These are phyloP conservation scores for Trichoderma atroviride DNA, from an alignment of 2,329 filamentous ascomycete genomes.

Conservation along the genomic window DNA sequence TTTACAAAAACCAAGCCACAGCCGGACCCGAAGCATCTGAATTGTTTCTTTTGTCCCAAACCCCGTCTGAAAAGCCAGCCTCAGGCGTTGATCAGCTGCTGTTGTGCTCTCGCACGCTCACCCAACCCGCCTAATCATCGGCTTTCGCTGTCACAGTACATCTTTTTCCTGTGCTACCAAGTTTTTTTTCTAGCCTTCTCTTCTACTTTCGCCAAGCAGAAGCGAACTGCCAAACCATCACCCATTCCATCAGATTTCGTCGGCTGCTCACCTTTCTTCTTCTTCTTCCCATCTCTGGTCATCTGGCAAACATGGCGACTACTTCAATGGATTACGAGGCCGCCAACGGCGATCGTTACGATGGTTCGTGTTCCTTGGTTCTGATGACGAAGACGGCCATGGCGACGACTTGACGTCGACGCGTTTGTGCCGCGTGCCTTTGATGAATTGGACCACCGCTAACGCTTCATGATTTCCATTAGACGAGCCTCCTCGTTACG, in stretches of 20 bases:
- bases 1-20: conserved; percentile 1
- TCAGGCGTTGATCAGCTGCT: background rate
- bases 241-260: conserved; percentile 11
- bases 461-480: background rate
- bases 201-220: conserved; percentile 15
- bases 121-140: conserved; percentile 34
- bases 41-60: background rate
- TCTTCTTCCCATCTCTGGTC: conserved; percentile 26
- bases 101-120: conserved; percentile 26
- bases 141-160: conserved; percentile 32
- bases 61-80: background rate
- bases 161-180: conserved; percentile 23
- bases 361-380: conserved; percentile 52
- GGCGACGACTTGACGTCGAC: background rate
- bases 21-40: conserved; percentile 1
- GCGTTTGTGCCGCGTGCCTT: conserved; percentile 23
- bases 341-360: conserved; percentile 67
- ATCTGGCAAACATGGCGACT: conserved; percentile 55
- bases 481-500: conserved; percentile 69
- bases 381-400: conserved; percentile 6
- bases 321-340: conserved; percentile 72
- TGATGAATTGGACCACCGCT: conserved; percentile 4
- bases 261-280: background rate
- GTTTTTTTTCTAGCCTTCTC: conserved; percentile 25
- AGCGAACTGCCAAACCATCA: conserved; percentile 21